These are phyloP conservation scores for Nicotiana attenuata DNA, from an alignment of 257 asterid genomes.

Conservation along the genomic window DNA sequence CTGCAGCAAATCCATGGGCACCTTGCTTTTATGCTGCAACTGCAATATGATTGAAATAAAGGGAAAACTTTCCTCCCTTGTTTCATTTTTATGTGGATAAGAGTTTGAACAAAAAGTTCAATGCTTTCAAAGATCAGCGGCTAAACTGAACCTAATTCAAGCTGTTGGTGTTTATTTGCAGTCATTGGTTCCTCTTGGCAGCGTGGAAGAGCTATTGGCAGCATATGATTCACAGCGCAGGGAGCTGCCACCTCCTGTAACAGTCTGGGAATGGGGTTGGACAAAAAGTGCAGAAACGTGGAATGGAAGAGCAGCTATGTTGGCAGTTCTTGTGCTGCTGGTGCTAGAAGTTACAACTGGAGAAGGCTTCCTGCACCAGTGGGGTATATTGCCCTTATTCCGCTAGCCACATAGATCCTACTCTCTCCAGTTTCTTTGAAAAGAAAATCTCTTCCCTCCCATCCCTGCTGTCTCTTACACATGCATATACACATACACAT, in stretches of 20 bases:
- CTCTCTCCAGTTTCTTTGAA: neutral
- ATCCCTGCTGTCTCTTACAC: neutral
- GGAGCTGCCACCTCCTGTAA: slow-evolving; percentile 92
- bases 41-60: neutral
- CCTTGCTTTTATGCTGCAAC: neutral
- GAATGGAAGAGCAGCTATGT: slow-evolving; percentile 99
- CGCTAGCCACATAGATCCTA: slow-evolving; percentile 25
- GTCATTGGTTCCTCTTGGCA: slow-evolving; percentile 97
- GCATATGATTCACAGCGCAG: slow-evolving; percentile 93
- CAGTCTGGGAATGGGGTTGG: slow-evolving; percentile 99
- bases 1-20: slow-evolving; percentile 1
- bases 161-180: slow-evolving; percentile 28
- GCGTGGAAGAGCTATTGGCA: slow-evolving; percentile 94
- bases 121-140: neutral
- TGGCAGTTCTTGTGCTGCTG: slow-evolving; percentile 80
- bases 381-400: slow-evolving; percentile 77
- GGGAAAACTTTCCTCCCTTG: neutral
- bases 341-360: slow-evolving; percentile 91
- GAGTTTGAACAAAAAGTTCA: neutral
- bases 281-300: slow-evolving; percentile 99
- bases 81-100: neutral
- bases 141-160: neutral
- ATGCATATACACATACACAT: slow-evolving; percentile 5
- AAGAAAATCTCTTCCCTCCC: neutral
- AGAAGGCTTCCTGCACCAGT: slow-evolving; percentile 90